Evolutionary conservation across 441 rosid genomes (phyloP).

Genomic region (Pelargonium fulgidum): DNA sequence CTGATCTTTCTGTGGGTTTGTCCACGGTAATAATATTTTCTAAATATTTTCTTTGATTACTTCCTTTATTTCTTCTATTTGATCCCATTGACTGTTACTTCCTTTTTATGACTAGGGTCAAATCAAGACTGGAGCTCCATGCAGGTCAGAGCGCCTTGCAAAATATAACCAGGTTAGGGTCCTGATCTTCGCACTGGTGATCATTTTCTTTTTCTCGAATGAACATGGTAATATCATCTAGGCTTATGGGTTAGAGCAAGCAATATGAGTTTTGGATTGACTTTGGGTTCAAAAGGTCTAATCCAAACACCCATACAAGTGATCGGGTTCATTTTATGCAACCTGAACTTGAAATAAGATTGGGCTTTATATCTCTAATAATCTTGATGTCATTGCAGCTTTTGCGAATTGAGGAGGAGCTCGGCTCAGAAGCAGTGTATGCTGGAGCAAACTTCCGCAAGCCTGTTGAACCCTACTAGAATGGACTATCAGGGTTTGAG

Average conservation of each 20-base stretch:
- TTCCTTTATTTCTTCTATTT: not conserved
- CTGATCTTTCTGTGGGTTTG: slow-evolving; percentile 87
- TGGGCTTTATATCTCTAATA: no score
- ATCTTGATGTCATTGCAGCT: slow-evolving; percentile 32
- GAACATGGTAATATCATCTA: no score
- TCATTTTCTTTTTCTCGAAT: no score
- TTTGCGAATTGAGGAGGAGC: slow-evolving; percentile 91
- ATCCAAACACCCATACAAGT: not conserved
- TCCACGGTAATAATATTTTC: slow-evolving; percentile 51
- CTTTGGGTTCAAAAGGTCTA: not conserved
- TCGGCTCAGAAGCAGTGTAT: slow-evolving; percentile 72
- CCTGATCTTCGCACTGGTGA: no score
- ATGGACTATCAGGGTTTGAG: no score
- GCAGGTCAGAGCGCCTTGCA: slow-evolving; percentile 96
- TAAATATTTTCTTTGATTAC: not conserved
- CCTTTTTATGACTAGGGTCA: slow-evolving; percentile 56
- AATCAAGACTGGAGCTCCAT: slow-evolving; percentile 96
- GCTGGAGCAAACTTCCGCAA: slow-evolving; percentile 82
- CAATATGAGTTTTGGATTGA: no score
- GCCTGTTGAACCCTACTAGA: slow-evolving; percentile 82
- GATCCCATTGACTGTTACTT: not conserved
- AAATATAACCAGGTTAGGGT: slow-evolving; percentile 78
- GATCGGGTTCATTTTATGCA: no score
- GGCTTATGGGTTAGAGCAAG: no score
- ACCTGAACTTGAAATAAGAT: no score